phyloP scores from a whole-genome alignment of 306 rosid genomes.

The Vigna angularis region DNA sequence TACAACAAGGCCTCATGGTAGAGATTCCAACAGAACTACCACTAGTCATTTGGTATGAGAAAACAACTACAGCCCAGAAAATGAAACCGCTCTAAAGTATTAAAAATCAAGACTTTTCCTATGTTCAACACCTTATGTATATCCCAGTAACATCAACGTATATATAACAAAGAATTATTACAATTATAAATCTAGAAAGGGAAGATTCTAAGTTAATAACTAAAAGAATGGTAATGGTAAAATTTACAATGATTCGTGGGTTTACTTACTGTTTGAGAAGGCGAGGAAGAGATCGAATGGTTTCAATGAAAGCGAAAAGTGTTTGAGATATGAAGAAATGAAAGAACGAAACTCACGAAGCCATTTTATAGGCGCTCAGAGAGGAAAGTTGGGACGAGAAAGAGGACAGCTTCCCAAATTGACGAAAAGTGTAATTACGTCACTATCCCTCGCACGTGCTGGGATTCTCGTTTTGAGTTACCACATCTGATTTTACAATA shows the following conservation, averaged over 20 bases:
- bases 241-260: not conserved
- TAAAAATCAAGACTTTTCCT: slow-evolving; percentile 35
- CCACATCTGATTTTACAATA: not conserved
- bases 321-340: slow-evolving; percentile 23
- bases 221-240: not conserved
- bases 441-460: slow-evolving; percentile 48
- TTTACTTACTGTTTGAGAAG: slow-evolving; percentile 58
- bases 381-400: slow-evolving; percentile 44
- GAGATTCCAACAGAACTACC: slow-evolving; percentile 73
- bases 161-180: not conserved
- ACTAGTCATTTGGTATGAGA: slow-evolving; percentile 57
- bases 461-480: not conserved
- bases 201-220: slow-evolving; percentile 36
- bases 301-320: slow-evolving; percentile 42
- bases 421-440: slow-evolving; percentile 32
- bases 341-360: not conserved
- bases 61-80: slow-evolving; percentile 43
- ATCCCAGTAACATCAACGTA: not conserved
- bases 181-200: slow-evolving; percentile 27
- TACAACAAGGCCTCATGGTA: slow-evolving; percentile 77
- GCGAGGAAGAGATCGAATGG: slow-evolving; percentile 28
- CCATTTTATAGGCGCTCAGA: slow-evolving; percentile 40
- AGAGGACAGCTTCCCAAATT: not conserved
- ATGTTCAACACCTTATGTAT: slow-evolving; percentile 14
- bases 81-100: slow-evolving; percentile 1